Percentiles rank a stretch among this genome's conserved stretches.
These are phyloP conservation scores for barley (Hordeum vulgare) DNA, from an alignment of 176 grass and related monocot genomes.

Conservation along the genomic window MorexV3_pseudomolecules_assembly NC_058522.1:544174517-544175016, in stretches of 20 bases:
- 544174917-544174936: constrained; percentile 67
- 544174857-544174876: constrained; percentile 72
- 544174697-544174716: constrained; percentile 86
- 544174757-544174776: constrained; percentile 58
- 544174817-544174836: constrained; percentile 62
- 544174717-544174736: constrained; percentile 97
- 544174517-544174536: neutral
- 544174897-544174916: constrained; percentile 64
- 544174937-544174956: constrained; percentile 36
- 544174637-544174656: constrained; percentile 63
- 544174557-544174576: neutral
- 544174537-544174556: neutral
- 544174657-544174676: constrained; percentile 76
- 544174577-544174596: neutral
- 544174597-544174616: neutral
- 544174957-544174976: neutral
- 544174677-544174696: constrained; percentile 73
- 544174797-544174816: constrained; percentile 90
- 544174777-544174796: constrained; percentile 67
- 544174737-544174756: constrained; percentile 70
- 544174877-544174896: constrained; percentile 81
- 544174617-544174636: constrained; percentile 1
- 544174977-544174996: constrained; percentile 49
- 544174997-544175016: constrained; percentile 74
- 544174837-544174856: constrained; percentile 81